Percentiles rank a stretch among this genome's conserved stretches.
phyloP scores from a whole-genome alignment of 768 basidiomycete genomes.

The Calocybe indica region DNA sequence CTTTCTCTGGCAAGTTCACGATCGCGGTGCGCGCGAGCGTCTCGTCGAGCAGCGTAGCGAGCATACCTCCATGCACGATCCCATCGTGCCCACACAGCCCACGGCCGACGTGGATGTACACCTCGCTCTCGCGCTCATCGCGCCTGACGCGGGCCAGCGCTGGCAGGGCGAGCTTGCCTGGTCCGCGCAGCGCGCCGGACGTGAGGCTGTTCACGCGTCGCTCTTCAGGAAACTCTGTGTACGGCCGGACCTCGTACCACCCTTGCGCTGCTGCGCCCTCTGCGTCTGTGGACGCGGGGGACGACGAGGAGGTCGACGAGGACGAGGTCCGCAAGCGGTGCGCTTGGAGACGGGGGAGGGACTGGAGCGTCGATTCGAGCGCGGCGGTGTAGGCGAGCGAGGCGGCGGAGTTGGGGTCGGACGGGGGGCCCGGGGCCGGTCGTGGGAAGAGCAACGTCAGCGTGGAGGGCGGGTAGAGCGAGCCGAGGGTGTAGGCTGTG shows the following conservation, averaged over 20 bases:
- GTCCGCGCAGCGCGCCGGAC: constrained; percentile 80
- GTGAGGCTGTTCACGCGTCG: constrained; percentile 79
- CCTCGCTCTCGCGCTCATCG: constrained; percentile 71
- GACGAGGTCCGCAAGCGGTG: constrained; percentile 30
- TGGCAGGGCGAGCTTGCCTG: constrained; percentile 75
- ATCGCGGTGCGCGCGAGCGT: constrained; percentile 68
- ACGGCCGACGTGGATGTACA: constrained; percentile 77
- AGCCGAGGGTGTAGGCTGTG: constrained; percentile 47
- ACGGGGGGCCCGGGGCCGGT: constrained; percentile 63
- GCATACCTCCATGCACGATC: constrained; percentile 87
- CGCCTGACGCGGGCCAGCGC: constrained; percentile 69
- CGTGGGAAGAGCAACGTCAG: constrained; percentile 71
- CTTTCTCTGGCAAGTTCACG: constrained; percentile 76
- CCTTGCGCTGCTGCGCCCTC: constrained; percentile 35
- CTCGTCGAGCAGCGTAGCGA: constrained; percentile 91
- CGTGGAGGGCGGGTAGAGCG: constrained; percentile 65
- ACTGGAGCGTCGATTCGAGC: constrained; percentile 66
- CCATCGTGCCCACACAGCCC: constrained; percentile 92
- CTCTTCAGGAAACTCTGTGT: constrained; percentile 61
- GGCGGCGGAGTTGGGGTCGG: constrained; percentile 46
- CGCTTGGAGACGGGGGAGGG: constrained; percentile 48
- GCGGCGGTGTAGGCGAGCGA: constrained; percentile 49
- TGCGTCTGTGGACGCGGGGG: too few relatives aligned
- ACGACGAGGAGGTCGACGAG: too few relatives aligned
- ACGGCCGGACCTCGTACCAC: constrained; percentile 81